Conservation (phyloP, 2,329 filamentous ascomycete species). For the Trichoderma sp. region DNA sequence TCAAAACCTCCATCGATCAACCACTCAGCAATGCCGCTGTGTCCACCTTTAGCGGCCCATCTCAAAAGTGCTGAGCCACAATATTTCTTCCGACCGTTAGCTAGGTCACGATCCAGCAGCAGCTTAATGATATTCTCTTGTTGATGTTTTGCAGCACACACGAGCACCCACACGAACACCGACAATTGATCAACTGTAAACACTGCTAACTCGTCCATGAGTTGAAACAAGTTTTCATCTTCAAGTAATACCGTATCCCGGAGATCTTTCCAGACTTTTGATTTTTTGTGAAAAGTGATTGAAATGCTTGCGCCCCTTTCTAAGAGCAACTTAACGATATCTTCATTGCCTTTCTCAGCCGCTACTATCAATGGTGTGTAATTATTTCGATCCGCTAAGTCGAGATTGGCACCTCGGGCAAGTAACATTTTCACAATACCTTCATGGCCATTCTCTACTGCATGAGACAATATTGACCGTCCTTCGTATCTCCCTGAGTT, state of each 20-base stretch:
- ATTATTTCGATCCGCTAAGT: neutral
- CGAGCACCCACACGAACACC: neutral
- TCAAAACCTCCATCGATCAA: neutral
- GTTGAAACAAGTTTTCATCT: no score
- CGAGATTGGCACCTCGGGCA: neutral
- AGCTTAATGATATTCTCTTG: neutral
- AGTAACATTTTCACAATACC: neutral
- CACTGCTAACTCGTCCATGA: no score
- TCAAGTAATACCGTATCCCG: fast-evolving
- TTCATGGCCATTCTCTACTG: neutral
- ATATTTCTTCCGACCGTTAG: neutral
- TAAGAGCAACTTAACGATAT: neutral
- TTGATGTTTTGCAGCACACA: neutral
- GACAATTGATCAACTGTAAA: neutral
- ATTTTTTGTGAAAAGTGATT: no score
- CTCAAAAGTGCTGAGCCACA: neutral
- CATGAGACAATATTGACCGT: neutral
- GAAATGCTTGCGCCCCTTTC: neutral
- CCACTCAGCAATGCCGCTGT: neutral
- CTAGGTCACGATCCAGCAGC: neutral
- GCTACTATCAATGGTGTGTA: neutral
- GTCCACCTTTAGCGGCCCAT: neutral
- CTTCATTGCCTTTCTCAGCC: neutral
- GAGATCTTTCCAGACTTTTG: no score
- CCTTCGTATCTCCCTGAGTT: neutral